Percentiles rank a stretch among this genome's conserved stretches.
These are phyloP conservation scores for Ochromonas danica DNA, from an alignment of 108 stramenopile genomes.

Conservation along the genomic window DNA sequence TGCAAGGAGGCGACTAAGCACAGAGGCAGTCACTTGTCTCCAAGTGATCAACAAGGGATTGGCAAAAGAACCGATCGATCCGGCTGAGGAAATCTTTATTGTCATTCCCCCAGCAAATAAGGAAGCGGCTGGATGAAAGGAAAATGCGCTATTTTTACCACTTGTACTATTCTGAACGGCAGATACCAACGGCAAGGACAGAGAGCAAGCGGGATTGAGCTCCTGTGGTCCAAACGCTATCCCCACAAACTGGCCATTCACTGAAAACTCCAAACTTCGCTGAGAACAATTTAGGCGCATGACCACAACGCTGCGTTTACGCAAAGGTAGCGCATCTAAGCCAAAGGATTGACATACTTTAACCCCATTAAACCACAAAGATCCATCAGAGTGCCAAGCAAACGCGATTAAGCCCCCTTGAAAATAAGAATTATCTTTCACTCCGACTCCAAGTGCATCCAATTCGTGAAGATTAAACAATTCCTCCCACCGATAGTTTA, in stretches of 20 bases:
- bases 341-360: background rate
- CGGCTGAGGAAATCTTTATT: background rate
- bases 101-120: too few relatives aligned
- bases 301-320: background rate
- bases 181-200: background rate
- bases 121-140: too few relatives aligned
- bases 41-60: background rate
- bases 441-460: background rate
- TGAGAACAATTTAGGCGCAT: background rate
- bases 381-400: slow-evolving; percentile 1
- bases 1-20: background rate
- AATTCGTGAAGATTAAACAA: background rate
- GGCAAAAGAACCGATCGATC: background rate
- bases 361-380: slow-evolving; percentile 22
- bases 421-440: background rate
- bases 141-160: too few relatives aligned
- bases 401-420: slow-evolving; percentile 10
- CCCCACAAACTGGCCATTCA: slow-evolving; percentile 18
- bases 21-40: background rate
- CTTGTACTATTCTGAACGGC: too few relatives aligned
- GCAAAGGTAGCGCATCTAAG: background rate
- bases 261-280: background rate
- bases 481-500: too few relatives aligned
- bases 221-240: background rate
- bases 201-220: background rate